A percentile compares a stretch with the other conserved stretches of the same genome.
These are phyloP conservation scores for Aphanomyces cochlioides DNA, from an alignment of 352 stramenopile species.

Conservation along the genomic window DNA sequence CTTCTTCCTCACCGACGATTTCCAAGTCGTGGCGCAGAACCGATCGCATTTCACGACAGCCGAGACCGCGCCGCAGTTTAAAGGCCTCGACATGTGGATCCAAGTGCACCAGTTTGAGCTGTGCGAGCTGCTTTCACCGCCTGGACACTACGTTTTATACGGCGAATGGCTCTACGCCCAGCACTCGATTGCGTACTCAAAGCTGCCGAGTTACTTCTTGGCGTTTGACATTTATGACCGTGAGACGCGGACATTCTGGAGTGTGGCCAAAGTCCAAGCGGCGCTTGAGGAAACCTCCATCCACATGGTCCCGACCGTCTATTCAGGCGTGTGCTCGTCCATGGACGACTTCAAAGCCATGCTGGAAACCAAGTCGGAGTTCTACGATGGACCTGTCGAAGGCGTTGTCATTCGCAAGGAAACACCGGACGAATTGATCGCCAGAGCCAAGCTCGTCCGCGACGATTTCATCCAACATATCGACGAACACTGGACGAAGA, in stretches of 20 bases:
- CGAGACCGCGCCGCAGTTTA: conserved; percentile 64
- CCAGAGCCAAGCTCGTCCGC: conserved; percentile 2
- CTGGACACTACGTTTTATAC: conserved; percentile 69
- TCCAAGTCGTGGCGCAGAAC: conserved; percentile 66
- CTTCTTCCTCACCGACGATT: conserved; percentile 55
- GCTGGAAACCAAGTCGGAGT: background rate
- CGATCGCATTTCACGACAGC: conserved; percentile 60
- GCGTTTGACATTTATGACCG: conserved; percentile 80
- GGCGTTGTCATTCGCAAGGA: conserved; percentile 13
- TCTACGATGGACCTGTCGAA: conserved; percentile 7
- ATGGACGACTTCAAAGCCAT: background rate
- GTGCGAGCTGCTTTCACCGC: conserved; percentile 26
- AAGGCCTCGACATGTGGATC: conserved; percentile 48
- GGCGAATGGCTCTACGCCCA: conserved; percentile 77
- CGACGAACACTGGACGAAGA: conserved; percentile 6
- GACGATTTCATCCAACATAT: conserved; percentile 15
- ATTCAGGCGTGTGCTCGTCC: background rate
- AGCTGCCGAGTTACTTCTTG: conserved; percentile 63
- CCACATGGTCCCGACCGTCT: conserved; percentile 12
- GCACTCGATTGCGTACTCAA: conserved; percentile 77
- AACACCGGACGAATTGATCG: background rate
- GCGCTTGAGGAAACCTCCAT: conserved; percentile 7
- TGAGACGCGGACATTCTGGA: conserved; percentile 43
- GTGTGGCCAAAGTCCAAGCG: conserved; percentile 36
- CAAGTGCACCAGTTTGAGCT: conserved; percentile 23